Evolutionary conservation across 257 asterid species (phyloP), one percentile per base, ranked within the genome.

Genomic region (Lycium ferocissimum): DNA sequence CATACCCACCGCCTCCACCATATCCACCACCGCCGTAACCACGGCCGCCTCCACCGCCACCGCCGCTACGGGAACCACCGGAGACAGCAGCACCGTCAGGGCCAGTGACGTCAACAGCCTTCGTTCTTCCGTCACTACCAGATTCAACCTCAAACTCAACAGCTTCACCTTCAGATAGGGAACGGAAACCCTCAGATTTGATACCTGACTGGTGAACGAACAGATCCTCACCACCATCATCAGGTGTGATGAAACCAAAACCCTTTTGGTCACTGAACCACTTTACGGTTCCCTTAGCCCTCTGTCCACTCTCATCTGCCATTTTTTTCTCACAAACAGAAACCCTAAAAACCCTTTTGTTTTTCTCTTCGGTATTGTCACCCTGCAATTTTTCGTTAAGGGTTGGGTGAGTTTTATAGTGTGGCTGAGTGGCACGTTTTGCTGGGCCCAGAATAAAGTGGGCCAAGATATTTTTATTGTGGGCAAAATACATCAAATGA

Each of bases 191-290:
- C n/a, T 91, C 94, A 2, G 94, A 83, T 87, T 92, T 92, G 91
- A 95, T 92, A 17, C 94, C 93, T 0, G 97, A 91, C 38, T 93
- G 97, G 9, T 95, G 99, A 1, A 95, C 99, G 65, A 95, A 95
- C 18, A 94, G 94, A 88, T 95, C 99, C 12, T 94, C 97, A 84
- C 88, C 85, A 3, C 98, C 99, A 57, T 93, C 97, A 0, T 90
- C 93, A 7, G 99, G 99, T 14, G 98, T 94, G 80, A 95, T 95
- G 87, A 95, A 95, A 0, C 99, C 99, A 56, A 90, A 95, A 0
- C 99, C 99, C 58, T 94, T 95, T 37, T 92, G 95, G 71, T 91
- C 97, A 83, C 88, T 92, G 85, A 95, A 95, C 99, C 99, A 95
- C 85, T 95, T 95, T 3, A 95, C 99, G 1, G 85, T 80, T 0